Conservation (phyloP, 1,139 yeast species). For the Yamadazyma oceani region DNA sequence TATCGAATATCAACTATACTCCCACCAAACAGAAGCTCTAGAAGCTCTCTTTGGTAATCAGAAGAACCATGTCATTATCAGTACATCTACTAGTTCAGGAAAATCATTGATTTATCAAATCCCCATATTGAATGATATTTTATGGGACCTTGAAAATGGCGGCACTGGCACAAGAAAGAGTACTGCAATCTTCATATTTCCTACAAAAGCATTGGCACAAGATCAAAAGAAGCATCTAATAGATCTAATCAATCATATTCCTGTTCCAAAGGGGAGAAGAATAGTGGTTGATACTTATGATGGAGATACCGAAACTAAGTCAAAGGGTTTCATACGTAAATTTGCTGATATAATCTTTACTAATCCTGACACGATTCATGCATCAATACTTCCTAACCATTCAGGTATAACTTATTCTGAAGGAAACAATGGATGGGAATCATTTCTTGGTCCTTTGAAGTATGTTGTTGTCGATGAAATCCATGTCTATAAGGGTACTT, state of each 20-base stretch:
- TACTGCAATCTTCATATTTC: conserved; percentile 86
- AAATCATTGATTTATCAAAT: conserved; percentile 88
- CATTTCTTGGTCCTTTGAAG: conserved; percentile 61
- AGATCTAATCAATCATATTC: conserved; percentile 52
- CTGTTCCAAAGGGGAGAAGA: conserved; percentile 27
- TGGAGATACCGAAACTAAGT: conserved; percentile 77
- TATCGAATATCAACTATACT: conserved; percentile 54
- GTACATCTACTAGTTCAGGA: conserved; percentile 95
- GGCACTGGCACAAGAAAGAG: conserved; percentile 19
- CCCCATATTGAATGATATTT: conserved; percentile 67
- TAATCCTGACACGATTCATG: conserved; percentile 92
- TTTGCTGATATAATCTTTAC: conserved; percentile 82
- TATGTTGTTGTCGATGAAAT: conserved; percentile 87
- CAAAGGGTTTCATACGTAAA: conserved; percentile 53
- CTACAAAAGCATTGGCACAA: conserved; percentile 96
- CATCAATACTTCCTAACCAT: conserved; percentile 76
- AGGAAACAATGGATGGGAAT: conserved; percentile 54
- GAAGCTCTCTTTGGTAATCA: conserved; percentile 46
- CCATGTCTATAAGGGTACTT: conserved; percentile 85
- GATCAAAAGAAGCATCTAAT: conserved; percentile 84
- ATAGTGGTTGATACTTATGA: conserved; percentile 77
- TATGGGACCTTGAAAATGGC: conserved; percentile 35
- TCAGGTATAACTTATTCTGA: conserved; percentile 23
- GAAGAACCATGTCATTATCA: conserved; percentile 67
- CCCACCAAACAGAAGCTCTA: conserved; percentile 82